Conservation (phyloP, 2,329 filamentous ascomycete species). For the Verticillium klebahnii region DNA sequence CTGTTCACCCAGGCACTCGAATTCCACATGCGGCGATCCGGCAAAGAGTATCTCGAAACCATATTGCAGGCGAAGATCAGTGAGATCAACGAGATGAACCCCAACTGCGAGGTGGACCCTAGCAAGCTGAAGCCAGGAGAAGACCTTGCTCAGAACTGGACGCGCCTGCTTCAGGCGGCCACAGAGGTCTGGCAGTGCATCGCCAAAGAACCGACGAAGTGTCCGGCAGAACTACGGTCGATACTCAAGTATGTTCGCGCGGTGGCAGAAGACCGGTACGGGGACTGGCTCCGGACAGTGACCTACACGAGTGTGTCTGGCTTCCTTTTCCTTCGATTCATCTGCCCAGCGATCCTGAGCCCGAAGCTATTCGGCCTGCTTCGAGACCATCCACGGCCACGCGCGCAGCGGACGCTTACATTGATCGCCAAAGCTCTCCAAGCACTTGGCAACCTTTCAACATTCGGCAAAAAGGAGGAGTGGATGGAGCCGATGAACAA, state of each 20-base stretch:
- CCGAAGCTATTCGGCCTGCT: slow-evolving; percentile 89
- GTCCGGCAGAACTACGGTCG: slow-evolving; percentile 76
- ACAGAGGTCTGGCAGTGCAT: slow-evolving; percentile 85
- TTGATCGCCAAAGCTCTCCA: slow-evolving; percentile 90
- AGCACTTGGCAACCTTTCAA: slow-evolving; percentile 84
- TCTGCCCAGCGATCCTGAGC: slow-evolving; percentile 93
- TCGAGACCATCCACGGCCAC: slow-evolving; percentile 73
- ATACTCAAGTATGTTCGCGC: slow-evolving; percentile 89
- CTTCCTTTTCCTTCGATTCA: slow-evolving; percentile 90
- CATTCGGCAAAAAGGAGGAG: slow-evolving; percentile 90
- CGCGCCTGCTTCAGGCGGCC: slow-evolving; percentile 68
- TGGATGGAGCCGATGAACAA: slow-evolving; percentile 99
- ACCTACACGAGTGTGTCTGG: slow-evolving; percentile 93
- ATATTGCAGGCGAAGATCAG: slow-evolving; percentile 78
- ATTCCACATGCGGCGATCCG: slow-evolving; percentile 90
- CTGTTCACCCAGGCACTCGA: slow-evolving; percentile 90
- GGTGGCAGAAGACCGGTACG: slow-evolving; percentile 91
- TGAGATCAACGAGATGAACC: slow-evolving; percentile 86
- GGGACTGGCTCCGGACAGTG: slow-evolving; percentile 84
- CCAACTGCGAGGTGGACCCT: slow-evolving; percentile 93
- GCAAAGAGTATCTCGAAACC: slow-evolving; percentile 88
- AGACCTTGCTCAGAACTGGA: slow-evolving; percentile 81
- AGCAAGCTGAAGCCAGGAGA: slow-evolving; percentile 63
- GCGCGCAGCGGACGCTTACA: slow-evolving; percentile 82
- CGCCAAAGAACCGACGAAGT: slow-evolving; percentile 64